phyloP scores from a whole-genome alignment of 352 stramenopile genomes.

The Globisporangium parvum region DNA sequence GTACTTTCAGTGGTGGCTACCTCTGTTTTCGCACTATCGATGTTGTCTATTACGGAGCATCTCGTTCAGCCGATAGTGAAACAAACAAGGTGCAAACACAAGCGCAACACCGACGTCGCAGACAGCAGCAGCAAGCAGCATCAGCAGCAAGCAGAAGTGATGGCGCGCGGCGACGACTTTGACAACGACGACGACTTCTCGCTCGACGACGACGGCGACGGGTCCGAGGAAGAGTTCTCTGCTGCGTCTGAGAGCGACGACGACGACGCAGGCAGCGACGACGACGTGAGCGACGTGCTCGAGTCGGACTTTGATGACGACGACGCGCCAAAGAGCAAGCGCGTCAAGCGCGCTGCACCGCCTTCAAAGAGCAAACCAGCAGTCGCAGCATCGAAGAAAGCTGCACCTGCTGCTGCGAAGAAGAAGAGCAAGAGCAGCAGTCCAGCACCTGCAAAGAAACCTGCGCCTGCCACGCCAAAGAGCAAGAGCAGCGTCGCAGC shows the following conservation, averaged over 20 bases:
- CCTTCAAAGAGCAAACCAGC: constrained; percentile 7
- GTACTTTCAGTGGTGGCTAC: too few species aligned
- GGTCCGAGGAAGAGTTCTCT: constrained; percentile 31
- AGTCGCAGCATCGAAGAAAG: constrained; percentile 23
- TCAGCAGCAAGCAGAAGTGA: constrained; percentile 10
- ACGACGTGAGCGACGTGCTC: constrained; percentile 19
- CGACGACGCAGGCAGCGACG: constrained; percentile 27
- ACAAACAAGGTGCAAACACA: too few species aligned
- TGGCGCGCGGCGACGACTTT: constrained; percentile 17
- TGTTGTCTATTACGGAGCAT: too few species aligned
- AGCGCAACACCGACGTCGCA: background rate
- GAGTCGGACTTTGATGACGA: constrained; percentile 47
- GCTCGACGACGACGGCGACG: constrained; percentile 35
- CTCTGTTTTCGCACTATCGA: too few species aligned
- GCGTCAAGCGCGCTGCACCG: constrained; percentile 14
- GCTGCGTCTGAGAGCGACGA: constrained; percentile 19
- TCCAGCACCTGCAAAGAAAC: constrained; percentile 4
- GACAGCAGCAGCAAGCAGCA: constrained; percentile 6
- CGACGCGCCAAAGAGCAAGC: constrained; percentile 14
- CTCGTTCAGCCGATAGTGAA: too few species aligned
- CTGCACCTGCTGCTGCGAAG: constrained; percentile 11
- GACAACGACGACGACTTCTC: constrained; percentile 62
- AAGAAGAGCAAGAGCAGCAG: constrained; percentile 2
- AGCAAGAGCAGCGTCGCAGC: constrained; percentile 17
- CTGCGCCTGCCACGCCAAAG: constrained; percentile 17